Base-by-base conservation (phyloP, 1,284 basidiomycete genomes). In the Apiotrichum veenhuisii region DNA sequence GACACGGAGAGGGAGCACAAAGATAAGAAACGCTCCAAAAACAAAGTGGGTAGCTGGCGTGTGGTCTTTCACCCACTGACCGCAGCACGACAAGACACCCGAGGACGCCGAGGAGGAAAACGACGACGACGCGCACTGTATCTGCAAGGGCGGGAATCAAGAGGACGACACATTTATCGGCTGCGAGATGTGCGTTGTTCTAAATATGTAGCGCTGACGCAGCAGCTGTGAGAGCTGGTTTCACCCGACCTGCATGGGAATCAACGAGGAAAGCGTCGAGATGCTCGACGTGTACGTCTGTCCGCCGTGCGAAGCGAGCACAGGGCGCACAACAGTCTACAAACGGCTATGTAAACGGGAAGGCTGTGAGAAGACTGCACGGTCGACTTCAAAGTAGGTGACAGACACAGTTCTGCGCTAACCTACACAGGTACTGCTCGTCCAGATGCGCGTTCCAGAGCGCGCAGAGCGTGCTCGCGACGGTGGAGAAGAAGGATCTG, bases 221-320 rank as follows among this genome's bases (percentile, higher is more conserved):
- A 17, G 1, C 45, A 73, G 72, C 30, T 77, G 75, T 55, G 70
- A 75, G 42, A 65, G 70, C 49, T 77, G 75, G 75, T 77, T 68
- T 44, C 74, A 76, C 54, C 66, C 74, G 0, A 38, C 27, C 26
- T 77, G 75, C 52, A 62, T 74, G 15, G 68, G 64, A 2, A 44
- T 77, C 27, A 51, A 59, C 25, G 69, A 71, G 40, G 62, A 69
- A 5, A 64, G 70, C 50, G 59, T 74, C 18, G 68, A 70, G 20
- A 52, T 68, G 43, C 44, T 77, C 12, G 74, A 74, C 58, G 63
- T 65, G 14, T 77, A 69, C 57, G 71, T 75, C 34, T 77, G 75
- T 53, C 55, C 63, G 20, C 58, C 56, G 27, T 77, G 75, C 59
- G 74, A 73, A 54, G 48, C 59, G 44, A 62, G 65, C 23, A 76